A percentile compares a stretch with the other conserved stretches of the same genome.
phyloP scores from a whole-genome alignment of 495 filamentous ascomycete species.

The Xylaria sp. region DNA sequence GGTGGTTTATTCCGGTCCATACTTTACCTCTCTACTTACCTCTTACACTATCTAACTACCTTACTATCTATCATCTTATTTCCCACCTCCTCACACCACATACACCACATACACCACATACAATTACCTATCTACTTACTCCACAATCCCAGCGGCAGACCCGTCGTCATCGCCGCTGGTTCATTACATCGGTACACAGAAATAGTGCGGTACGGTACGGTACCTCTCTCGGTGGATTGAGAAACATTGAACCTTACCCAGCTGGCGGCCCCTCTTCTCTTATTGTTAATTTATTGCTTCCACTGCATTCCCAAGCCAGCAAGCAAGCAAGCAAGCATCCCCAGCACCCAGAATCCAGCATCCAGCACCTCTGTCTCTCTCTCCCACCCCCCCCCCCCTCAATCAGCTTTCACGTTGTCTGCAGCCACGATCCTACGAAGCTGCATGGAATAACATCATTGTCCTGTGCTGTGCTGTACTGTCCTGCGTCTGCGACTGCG shows the following conservation, averaged over 20 bases:
- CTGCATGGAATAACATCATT: slow-evolving; percentile 21
- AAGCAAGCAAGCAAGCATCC: too few relatives aligned
- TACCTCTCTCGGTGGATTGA: neutral
- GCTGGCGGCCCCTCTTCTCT: slow-evolving; percentile 1
- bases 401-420: slow-evolving; percentile 21
- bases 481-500: neutral
- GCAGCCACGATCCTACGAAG: slow-evolving; percentile 16
- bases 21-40: too few relatives aligned
- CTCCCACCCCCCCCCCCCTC: slow-evolving; percentile 5
- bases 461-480: too few relatives aligned
- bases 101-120: slow-evolving; percentile 2
- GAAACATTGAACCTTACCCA: slow-evolving; percentile 13
- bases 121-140: too few relatives aligned
- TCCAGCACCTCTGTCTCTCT: too few relatives aligned
- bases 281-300: neutral
- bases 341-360: slow-evolving; percentile 4
- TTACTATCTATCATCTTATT: neutral
- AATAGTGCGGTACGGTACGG: slow-evolving; percentile 3
- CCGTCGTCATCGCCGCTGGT: slow-evolving; percentile 23
- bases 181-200: slow-evolving; percentile 7
- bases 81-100: neutral
- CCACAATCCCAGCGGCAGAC: too few relatives aligned
- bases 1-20: too few relatives aligned
- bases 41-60: too few relatives aligned
- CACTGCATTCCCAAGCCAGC: slow-evolving; percentile 7